These are phyloP conservation scores for Penicillium psychrosexuale DNA, from an alignment of 2,329 filamentous ascomycete species.

Conservation along the genomic window DNA sequence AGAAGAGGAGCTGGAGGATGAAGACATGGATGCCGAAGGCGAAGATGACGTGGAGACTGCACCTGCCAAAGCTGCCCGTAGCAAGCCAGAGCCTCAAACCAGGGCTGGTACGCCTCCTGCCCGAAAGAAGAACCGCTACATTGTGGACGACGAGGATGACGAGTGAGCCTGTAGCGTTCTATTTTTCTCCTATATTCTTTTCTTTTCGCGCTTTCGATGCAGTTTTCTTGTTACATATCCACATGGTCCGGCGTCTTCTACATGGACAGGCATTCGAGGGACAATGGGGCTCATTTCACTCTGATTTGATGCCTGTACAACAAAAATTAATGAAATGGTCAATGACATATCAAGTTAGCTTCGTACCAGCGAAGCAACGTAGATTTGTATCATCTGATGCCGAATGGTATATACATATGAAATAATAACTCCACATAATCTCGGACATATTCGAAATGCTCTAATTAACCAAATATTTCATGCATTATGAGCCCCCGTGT, in stretches of 20 bases:
- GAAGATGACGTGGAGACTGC: constrained; percentile 38
- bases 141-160: constrained; percentile 50
- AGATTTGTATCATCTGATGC: neutral
- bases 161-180: constrained; percentile 29
- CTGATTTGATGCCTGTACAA: constrained; percentile 8
- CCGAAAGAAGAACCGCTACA: constrained; percentile 48
- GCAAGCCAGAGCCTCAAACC: constrained; percentile 24
- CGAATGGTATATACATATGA: neutral
- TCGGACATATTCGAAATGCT: neutral
- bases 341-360: constrained; percentile 7
- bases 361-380: constrained; percentile 1
- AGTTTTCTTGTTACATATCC: constrained; percentile 8
- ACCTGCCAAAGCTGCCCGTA: constrained; percentile 28
- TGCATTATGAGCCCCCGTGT: neutral
- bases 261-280: constrained; percentile 16
- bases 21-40: constrained; percentile 47
- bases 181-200: neutral
- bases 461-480: neutral
- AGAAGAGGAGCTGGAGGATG: constrained; percentile 43
- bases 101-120: constrained; percentile 35
- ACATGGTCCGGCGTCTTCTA: constrained; percentile 19
- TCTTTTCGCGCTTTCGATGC: neutral
- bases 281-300: constrained; percentile 3
- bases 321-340: constrained; percentile 23
- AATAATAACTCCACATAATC: neutral